Base-by-base conservation (phyloP, 192 early-diverging fungal species). In the Podila verticillata region DNA sequence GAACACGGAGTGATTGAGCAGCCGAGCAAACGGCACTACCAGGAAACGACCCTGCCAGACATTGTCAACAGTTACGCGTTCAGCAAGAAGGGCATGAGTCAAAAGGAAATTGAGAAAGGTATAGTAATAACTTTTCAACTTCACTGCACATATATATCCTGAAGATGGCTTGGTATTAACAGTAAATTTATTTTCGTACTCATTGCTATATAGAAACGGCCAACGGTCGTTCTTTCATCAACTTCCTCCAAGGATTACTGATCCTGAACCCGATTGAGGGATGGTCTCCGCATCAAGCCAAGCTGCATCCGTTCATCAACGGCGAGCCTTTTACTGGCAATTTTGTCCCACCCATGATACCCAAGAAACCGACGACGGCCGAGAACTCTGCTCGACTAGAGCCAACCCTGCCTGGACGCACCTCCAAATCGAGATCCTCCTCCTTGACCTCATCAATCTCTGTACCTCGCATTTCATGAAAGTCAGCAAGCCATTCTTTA, bases 251-350 rank as follows among this genome's bases (percentile, higher is more conserved):
- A 36, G 97, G 97, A 15, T 81, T 98, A n/a, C 83, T 99, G 57
- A 91, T 92, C 51, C 68, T 98, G 36, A 97, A 99, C 63, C 97
- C 96, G 2, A 88, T 94, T 66, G 94, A 94, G 79, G 87, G 98
- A 61, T 98, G 97, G 97, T 93, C 95, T 10, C 97, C 98, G 15
- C 93, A 94, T 44, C 96, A 99, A 80, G 98, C 98, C 2, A 88
- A 92, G 20, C 84, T 93, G 75, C 98, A 99, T 68, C 98, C 98
- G 13, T 98, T 99, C 74, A 95, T 98, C 56, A 98, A 96, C 0
- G 96, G 95, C 4, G 93, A 96, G 74, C 83, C 84, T n/a, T 95
- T 92, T 30, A 80, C 83, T 7, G 92, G 90, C 1, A 89, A 92
- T 59, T 96, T 92, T 71, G 71, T 83, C 10, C 94, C 92, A 1